Evolutionary conservation across 1,284 basidiomycete genomes (phyloP), one percentile per base, ranked within the genome.

Genomic region (Cerrena zonata): DNA sequence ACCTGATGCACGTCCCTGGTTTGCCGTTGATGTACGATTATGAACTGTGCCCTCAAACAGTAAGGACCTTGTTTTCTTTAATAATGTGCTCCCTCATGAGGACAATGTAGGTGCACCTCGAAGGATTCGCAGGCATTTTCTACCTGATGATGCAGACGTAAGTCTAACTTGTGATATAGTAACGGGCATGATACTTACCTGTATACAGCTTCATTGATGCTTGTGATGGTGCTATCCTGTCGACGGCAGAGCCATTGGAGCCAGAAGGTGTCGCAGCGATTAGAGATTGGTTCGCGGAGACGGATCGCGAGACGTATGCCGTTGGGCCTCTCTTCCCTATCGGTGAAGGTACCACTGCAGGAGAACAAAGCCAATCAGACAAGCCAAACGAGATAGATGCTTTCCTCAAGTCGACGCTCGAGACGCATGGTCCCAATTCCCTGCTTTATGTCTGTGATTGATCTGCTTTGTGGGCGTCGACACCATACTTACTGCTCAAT

Each of bases 371-470:
- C 12, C 30, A 34, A 26, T 43, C 48, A 7, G 40, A 34, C 5
- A 34, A 44, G 4, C 21, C 41, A 12, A 21, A 13, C 3, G 40
- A 49, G 24, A 44, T 49, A 11, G 21, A 30, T 25, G 22, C 11
- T 13, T 49, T 49, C 27, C 10, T 49, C 19, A 40, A 49, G 3
- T 34, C 22, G 2, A 37, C 30, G n/a, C 4, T 43, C 21, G n/a
- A 37, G 30, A 21, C n/a, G 15, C 23, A 27, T 27, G 48, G 48
- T 10, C 21, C 40, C 13, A 27, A 37, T 2, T 43, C 39, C 4
- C 5, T 44, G 40, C n/a, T 49, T 18, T 49, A 43, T 44, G 48
- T 44, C 19, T 38, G 48, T 49, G 15, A 5, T 27, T 22, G 15
- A n/a, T 22, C 36, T 7, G 18, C 22, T n/a, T n/a, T n/a, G n/a